Evolutionary conservation across 257 asterid species (phyloP), one percentile per base, ranked within the genome.

Genomic region (Jaltomata sinuosa): DNA sequence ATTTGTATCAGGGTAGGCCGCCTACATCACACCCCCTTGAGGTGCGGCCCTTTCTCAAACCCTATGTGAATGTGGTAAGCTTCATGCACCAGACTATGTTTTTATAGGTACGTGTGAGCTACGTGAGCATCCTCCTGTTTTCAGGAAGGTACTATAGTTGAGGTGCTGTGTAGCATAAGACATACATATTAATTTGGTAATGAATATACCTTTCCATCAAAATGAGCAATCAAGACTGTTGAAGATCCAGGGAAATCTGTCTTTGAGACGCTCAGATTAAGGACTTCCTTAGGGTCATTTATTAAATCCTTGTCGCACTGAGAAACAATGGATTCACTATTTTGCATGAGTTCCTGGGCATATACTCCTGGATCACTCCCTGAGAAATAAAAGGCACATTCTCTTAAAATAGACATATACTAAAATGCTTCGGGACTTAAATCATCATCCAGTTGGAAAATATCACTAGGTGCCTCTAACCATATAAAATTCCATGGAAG

Each of bases 121-220:
- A 22, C 8, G 55, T 22, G 15, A 12, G 16, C 25, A 45, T 74
- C 3, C 10, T 22, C 25, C 18, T 15, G 38, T 74, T 45, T 27
- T 25, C 59, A 14, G 59, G 59, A 45, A 12, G 81, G 7, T 25
- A 74, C 7, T 6, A 76, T 49, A 76, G 16, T 47, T 27, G 61
- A 25, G 36, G 18, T 4, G 27, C 49, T 16, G 27, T 49, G 62
- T 29, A 77, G 81, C 49, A 55, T 9, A 80, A 53, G 71, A 54
- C 71, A 21, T 14, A 22, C 40, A 32, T 5, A 54, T 6, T 34
- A 80, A 55, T 54, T 54, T 53, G 10, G 53, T 42, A 32, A 32
- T 45, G 55, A 29, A 38, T 9, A 42, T 96, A 96, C 98, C 98
- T 92, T 93, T 25, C 94, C 95, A 89, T 92, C 97, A 77, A 93